phyloP scores from a whole-genome alignment of 2,329 filamentous ascomycete species.

The Beauveria scarabaeidicola region DNA sequence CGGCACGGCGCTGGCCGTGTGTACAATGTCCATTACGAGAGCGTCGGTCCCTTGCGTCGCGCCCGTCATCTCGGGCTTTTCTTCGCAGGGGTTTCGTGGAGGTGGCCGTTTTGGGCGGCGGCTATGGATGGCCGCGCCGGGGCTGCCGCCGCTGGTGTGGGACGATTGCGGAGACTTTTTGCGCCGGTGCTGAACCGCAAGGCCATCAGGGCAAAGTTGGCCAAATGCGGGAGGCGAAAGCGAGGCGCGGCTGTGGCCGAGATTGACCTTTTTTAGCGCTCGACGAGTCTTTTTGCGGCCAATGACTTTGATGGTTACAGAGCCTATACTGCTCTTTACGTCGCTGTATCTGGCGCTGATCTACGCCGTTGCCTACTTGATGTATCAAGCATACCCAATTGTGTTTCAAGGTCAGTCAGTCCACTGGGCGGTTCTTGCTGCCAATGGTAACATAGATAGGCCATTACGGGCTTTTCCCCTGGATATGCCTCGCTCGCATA shows the following conservation, averaged over 20 bases:
- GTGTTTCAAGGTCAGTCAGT: conserved; percentile 29
- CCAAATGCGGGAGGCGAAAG: conserved; percentile 33
- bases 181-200: conserved; percentile 41
- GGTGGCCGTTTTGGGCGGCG: conserved; percentile 34
- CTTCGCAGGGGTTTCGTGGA: conserved; percentile 34
- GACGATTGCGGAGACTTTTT: conserved; percentile 39
- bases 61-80: conserved; percentile 43
- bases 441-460: conserved; percentile 10
- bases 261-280: conserved; percentile 27
- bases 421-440: not conserved
- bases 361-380: conserved; percentile 43
- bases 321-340: conserved; percentile 42
- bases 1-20: conserved; percentile 25
- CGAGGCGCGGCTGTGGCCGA: conserved; percentile 34
- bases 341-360: conserved; percentile 41
- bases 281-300: conserved; percentile 42
- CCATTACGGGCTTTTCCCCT: conserved; percentile 36
- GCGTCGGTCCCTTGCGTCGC: conserved; percentile 34
- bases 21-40: conserved; percentile 29
- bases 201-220: conserved; percentile 29
- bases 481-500: conserved; percentile 39
- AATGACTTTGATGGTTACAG: conserved; percentile 36
- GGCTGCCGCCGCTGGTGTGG: conserved; percentile 28
- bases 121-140: conserved; percentile 21
- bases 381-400: conserved; percentile 44